Evolutionary conservation across 768 basidiomycete genomes (phyloP), one percentile per base, ranked within the genome.

Genomic region (Macrocybe gigantea): DNA sequence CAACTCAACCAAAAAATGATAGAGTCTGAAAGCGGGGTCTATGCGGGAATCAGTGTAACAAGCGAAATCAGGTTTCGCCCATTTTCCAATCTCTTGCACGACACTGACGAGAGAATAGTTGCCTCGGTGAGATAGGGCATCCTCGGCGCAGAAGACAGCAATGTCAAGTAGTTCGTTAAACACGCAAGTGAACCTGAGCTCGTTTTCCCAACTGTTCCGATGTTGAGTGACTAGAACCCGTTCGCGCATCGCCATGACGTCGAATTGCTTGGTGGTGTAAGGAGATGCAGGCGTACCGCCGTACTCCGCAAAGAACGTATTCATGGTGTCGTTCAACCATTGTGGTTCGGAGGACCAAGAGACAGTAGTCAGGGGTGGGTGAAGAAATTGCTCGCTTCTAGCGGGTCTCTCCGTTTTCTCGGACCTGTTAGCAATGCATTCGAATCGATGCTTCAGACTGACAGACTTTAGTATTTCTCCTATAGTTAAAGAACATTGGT

Each of bases 51-150:
- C 33, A 29, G 33, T 33, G 30, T 42, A 31, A 33, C 30, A 42
- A 31, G 41, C 33, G 33, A 29, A 42, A 42, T 42, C 29, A n/a
- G 41, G 41, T 29, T 31, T 42, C 41, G 41, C 41, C 41, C 41
- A 42, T 3, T 29, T 33, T 29, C 41, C 41, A 42, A 31, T 15
- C 41, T 42, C 41, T 29, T 42, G 30, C 41, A 29, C 30, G 7
- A 29, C 4, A 1, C 22, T 22, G 22, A 22, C 22, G 22, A 22
- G 22, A 22, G 22, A 22, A 22, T 22, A 22, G 22, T 22, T 4
- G 22, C 22, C 22, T 22, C 4, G 1, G 22, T 22, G 4, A 22
- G 22, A 22, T 22, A 22, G 22, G 22, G 22, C 22, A 22, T 22
- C 22, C 22, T 4, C 2, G 22, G 4, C 4, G 22, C 22, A 22